Conservation (phyloP, 345 rosid species). For the Combretum micranthum region DNA sequence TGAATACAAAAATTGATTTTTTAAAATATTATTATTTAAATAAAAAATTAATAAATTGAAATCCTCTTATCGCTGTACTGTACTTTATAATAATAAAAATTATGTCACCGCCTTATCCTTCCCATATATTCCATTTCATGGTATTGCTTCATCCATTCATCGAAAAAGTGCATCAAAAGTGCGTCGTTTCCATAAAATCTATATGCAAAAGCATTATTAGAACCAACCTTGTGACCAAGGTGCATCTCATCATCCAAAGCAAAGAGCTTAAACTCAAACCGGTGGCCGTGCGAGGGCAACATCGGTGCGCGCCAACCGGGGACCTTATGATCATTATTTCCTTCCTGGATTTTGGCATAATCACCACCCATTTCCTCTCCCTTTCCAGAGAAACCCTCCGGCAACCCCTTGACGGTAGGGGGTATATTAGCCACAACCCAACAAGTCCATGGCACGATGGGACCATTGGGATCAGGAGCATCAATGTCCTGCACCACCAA, state of each 20-base stretch:
- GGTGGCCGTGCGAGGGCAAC: conserved; percentile 52
- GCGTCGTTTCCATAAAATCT: no score
- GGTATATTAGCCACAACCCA: conserved; percentile 81
- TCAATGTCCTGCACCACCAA: conserved; percentile 79
- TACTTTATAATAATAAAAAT: no score
- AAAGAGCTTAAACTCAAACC: conserved; percentile 61
- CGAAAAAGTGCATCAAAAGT: no score
- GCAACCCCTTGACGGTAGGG: conserved; percentile 48
- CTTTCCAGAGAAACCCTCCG: conserved; percentile 66
- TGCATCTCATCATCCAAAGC: conserved; percentile 51
- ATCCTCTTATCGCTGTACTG: no score
- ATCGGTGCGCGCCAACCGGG: conserved; percentile 75
- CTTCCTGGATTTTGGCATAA: conserved; percentile 46
- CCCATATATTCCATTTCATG: no score
- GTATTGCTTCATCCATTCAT: no score
- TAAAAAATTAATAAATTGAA: no score
- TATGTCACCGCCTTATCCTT: no score
- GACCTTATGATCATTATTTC: conserved; percentile 58
- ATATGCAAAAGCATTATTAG: no score
- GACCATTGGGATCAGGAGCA: conserved; percentile 57
- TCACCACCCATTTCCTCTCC: conserved; percentile 37
- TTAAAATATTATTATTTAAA: no score
- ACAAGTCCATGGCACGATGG: conserved; percentile 64
- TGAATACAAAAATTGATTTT: no score
- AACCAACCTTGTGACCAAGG: conserved; percentile 52